These are phyloP conservation scores for Conringia planisiliqua DNA, from an alignment of 345 rosid species.

Conservation along the genomic window DNA sequence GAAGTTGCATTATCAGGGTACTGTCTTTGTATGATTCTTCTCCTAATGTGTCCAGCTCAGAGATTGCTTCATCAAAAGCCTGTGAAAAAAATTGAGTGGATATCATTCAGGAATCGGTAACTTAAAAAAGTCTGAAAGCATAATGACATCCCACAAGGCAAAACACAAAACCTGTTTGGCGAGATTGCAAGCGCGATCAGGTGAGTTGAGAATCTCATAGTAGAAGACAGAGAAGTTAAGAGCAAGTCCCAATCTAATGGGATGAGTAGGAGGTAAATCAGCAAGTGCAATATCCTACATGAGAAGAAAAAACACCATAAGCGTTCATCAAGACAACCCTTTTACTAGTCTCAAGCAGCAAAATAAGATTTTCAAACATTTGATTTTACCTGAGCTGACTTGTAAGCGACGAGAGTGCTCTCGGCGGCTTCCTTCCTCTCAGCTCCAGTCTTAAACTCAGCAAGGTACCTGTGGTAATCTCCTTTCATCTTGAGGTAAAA, in stretches of 20 bases:
- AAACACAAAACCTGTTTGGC: constrained; percentile 75
- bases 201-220: constrained; percentile 97
- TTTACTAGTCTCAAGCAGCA: background rate
- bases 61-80: constrained; percentile 98
- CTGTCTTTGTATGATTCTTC: constrained; percentile 99
- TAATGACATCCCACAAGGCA: background rate
- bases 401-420: constrained; percentile 91
- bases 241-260: constrained; percentile 95
- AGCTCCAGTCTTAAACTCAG: constrained; percentile 92
- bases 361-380: background rate
- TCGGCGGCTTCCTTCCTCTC: constrained; percentile 99
- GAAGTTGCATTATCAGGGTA: constrained; percentile 97
- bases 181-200: constrained; percentile 96
- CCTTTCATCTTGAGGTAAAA: constrained; percentile 99
- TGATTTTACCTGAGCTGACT: constrained; percentile 84
- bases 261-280: constrained; percentile 96
- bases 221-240: constrained; percentile 99
- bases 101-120: background rate
- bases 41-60: constrained; percentile 93
- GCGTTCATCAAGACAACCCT: background rate
- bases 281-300: constrained; percentile 88
- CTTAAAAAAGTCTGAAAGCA: background rate
- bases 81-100: constrained; percentile 17
- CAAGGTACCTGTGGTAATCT: constrained; percentile 96
- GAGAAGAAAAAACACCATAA: background rate